A percentile compares a stretch with the other conserved stretches of the same genome.
These are phyloP conservation scores for Epithemia pelagica DNA, from an alignment of 108 stramenopile species.

Conservation along the genomic window DNA sequence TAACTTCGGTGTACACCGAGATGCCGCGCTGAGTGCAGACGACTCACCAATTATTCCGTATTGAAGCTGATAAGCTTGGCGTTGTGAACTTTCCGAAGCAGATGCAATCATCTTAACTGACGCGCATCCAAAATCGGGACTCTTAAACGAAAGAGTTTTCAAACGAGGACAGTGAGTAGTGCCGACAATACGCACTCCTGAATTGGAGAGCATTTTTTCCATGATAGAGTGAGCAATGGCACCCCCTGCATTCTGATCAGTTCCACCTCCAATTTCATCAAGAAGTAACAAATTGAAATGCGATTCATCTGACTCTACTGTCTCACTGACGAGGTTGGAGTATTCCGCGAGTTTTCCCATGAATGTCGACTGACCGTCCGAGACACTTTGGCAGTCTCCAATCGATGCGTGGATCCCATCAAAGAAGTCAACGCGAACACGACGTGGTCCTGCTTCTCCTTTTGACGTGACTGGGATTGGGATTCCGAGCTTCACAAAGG, in stretches of 20 bases:
- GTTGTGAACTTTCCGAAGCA: conserved; percentile 9
- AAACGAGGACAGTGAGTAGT: conserved; percentile 77
- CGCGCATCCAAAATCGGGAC: conserved; percentile 52
- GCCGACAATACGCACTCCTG: conserved; percentile 45
- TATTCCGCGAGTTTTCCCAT: conserved; percentile 53
- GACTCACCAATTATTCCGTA: conserved; percentile 77
- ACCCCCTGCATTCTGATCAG: conserved; percentile 65
- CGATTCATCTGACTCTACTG: not conserved
- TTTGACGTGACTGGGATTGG: conserved; percentile 27
- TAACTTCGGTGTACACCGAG: conserved; percentile 40
- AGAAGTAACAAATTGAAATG: conserved; percentile 37
- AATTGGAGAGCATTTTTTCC: conserved; percentile 37
- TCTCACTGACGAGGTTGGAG: conserved; percentile 39
- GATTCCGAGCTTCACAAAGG: conserved; percentile 41
- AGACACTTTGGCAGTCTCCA: conserved; percentile 66
- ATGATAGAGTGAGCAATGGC: conserved; percentile 69
- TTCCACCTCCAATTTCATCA: conserved; percentile 78
- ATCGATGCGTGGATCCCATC: conserved; percentile 46
- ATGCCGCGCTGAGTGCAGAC: conserved; percentile 62
- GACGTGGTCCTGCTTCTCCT: not conserved
- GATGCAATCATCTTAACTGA: conserved; percentile 39
- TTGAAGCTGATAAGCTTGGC: conserved; percentile 48
- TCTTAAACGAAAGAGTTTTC: conserved; percentile 53
- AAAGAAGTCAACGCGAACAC: conserved; percentile 44
- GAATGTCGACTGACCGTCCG: conserved; percentile 63